Base-by-base conservation (phyloP, 1,139 yeast species). In the Yamadazyma sp. region DNA sequence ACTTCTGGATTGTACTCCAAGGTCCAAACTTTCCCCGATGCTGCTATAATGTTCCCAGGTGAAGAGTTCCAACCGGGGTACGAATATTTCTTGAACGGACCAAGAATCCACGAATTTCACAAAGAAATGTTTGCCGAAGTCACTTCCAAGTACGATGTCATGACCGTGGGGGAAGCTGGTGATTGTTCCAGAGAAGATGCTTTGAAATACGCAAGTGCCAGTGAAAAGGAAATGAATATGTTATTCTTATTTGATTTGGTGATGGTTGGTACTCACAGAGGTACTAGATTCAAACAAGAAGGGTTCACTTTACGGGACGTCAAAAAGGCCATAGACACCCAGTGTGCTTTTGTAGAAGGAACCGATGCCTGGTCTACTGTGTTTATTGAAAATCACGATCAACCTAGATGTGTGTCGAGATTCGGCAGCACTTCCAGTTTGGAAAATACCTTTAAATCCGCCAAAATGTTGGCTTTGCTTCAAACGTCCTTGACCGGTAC, bases 341-440 rank as follows among this genome's bases (percentile, higher is more conserved):
- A 43, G 31, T 38, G 43, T 29, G 50, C 47, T 12, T 73, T 72
- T 47, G 62, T 67, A 38, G 67, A 71, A 37, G 73, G 70, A 7
- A 67, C 75, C 4, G 82, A 75, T 50, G 80, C 78, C n/a, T 78
- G 83, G 84, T 60, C 76, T n/a, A 70, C 83, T 14, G 70, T 65
- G 8, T 77, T 72, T 56, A 54, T 70, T 41, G 83, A 78, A 54
- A 78, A 78, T 52, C 84, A 78, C 51, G 84, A 78, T 56, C 80
- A 74, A 46, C 74, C 82, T 10, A 64, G 83, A 47, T 62, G 71
- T 16, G 67, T 76, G 22, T 59, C 80, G 12, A 64, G 82, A 46
- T 77, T 76, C 48, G 80, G 77, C 33, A 37, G 34, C 21, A 37
- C 38, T 20, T 34, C 35, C 8, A 61, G 68, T 49, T 65, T 63